Evolutionary conservation across 129 eudicot species (phyloP), one percentile per base, ranked within the genome.

Genomic region (Lonicera japonica): DNA sequence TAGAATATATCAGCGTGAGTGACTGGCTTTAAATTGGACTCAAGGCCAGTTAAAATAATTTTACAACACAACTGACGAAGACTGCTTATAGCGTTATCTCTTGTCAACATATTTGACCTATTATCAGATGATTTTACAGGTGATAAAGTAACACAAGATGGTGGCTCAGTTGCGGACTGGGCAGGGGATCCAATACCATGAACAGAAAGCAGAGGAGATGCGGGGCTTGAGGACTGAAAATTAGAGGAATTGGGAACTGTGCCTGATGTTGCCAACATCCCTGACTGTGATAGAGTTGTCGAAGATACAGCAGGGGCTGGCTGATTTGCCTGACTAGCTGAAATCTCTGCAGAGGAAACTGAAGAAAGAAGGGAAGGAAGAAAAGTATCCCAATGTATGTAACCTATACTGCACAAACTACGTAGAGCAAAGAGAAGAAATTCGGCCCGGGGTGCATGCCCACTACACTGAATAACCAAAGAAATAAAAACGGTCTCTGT

Each of bases 171-270:
- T 39, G 85, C 96, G 43, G 98, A 92, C 40, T 82, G 95, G 22
- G 90, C 71, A 45, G 98, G 98, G 36, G 98, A 92, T 54, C 96
- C 98, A 56, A 92, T 85, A 60, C 90, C 96, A 57, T 87, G 96
- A 76, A 85, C 79, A 18, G 95, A 82, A 57, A 76, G 77, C 75
- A 92, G 74, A 6, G 98, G 98, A 64, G 96, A 88, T n/a, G 96
- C 86, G 21, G 98, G 96, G 74, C 69, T 87, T 77, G 84, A 73
- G 61, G 91, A 40, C 70, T 84, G 96, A 70, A 87, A 92, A 77
- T 75, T 87, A 16, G 95, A 74, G 23, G 86, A 58, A 77, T 55
- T 73, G 39, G 90, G 80, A 38, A 80, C 66, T 45, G 77, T 54
- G 65, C 70, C 68, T 11, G 95, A 58, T 19, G 90, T 73, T 21